These are phyloP conservation scores for Phytophthora pisi DNA, from an alignment of 352 stramenopile species.

Conservation along the genomic window DNA sequence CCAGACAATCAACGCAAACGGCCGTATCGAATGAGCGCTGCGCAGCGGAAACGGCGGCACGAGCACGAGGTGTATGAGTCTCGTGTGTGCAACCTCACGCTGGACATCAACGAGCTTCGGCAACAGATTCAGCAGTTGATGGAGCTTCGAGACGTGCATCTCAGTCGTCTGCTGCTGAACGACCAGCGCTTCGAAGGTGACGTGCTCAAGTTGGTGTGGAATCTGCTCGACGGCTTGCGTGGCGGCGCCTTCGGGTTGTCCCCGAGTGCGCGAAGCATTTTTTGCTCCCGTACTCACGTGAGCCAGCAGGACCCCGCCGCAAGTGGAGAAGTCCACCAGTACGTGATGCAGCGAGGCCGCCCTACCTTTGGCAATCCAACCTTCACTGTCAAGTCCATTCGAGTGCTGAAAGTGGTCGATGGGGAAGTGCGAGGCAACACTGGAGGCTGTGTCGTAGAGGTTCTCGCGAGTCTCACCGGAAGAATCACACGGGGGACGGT, in stretches of 20 bases:
- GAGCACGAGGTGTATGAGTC: slow-evolving; percentile 23
- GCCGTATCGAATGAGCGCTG: slow-evolving; percentile 18
- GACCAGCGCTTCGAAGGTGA: slow-evolving; percentile 28
- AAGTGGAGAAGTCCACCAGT: slow-evolving; percentile 25
- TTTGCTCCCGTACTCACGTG: slow-evolving; percentile 15
- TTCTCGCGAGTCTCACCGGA: slow-evolving; percentile 5
- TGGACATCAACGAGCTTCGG: slow-evolving; percentile 40
- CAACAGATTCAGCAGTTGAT: slow-evolving; percentile 28
- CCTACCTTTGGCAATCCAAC: slow-evolving; percentile 26
- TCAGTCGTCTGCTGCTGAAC: slow-evolving; percentile 11
- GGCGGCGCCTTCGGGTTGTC: slow-evolving; percentile 9
- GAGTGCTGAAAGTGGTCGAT: slow-evolving; percentile 16
- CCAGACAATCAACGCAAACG: slow-evolving; percentile 26
- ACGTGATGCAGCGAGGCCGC: slow-evolving; percentile 39
- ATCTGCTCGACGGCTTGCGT: slow-evolving; percentile 25
- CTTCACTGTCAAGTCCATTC: slow-evolving; percentile 25
- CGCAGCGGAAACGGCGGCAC: slow-evolving; percentile 15
- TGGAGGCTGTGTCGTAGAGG: slow-evolving; percentile 26
- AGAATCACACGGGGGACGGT: slow-evolving; percentile 14
- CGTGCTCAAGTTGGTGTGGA: slow-evolving; percentile 19
- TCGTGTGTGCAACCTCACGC: slow-evolving; percentile 33
- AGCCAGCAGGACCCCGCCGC: slow-evolving; percentile 12
- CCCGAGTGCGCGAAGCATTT: slow-evolving; percentile 18
- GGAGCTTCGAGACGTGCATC: slow-evolving; percentile 22
- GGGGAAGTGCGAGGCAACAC: slow-evolving; percentile 7